Base-by-base conservation (phyloP, 83 land plant species). In the Picea abies region DNA sequence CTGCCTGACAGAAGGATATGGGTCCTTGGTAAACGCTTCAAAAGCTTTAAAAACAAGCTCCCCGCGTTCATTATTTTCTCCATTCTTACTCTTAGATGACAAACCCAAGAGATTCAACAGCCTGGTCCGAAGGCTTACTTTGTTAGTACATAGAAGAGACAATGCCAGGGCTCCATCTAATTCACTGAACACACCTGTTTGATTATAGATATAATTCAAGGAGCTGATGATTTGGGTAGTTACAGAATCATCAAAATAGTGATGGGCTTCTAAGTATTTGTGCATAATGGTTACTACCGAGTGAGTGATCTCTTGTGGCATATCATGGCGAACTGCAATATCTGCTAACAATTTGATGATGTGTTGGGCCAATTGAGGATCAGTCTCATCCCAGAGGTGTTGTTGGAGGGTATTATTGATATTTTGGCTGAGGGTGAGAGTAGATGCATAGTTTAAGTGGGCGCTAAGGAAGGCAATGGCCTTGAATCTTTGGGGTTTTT, bases 1-100 rank as follows among this genome's bases (percentile, higher is more conserved):
- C 72, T 63, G 41, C 84, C 92, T 83, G 75, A 90, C 85, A n/a
- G 76, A 80, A 20, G 92, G 90, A 81, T 88, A 92, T 19, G 88
- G 84, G 76, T 92, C 94, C 83, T 67, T 85, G 0, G 89, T 84
- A 80, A 88, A 81, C 26, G 84, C 90, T 23, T 90, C 79, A 1
- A 87, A 79, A 20, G 88, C 77, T 16, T 47, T 44, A 12, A 86
- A 35, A 64, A 79, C 29, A 19, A 82, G n/a, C 23, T 65, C 25
- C n/a, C 68, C 68, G 14, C 20, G 10, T 4, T 64, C 67, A 4
- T 52, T 26, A 15, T 25, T 25, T 58, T 25, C 63, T n/a, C 19
- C 63, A 60, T 15, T 60, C 22, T 60, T 58, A 3, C 63, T 25
- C 63, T 58, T 52, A 8, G 63, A n/a, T 14, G 79, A 11, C 10